A percentile compares a stretch with the other conserved stretches of the same genome.
Conservation (phyloP, 192 early-diverging fungal genomes). For the Gonapodya prolifera region DNA sequence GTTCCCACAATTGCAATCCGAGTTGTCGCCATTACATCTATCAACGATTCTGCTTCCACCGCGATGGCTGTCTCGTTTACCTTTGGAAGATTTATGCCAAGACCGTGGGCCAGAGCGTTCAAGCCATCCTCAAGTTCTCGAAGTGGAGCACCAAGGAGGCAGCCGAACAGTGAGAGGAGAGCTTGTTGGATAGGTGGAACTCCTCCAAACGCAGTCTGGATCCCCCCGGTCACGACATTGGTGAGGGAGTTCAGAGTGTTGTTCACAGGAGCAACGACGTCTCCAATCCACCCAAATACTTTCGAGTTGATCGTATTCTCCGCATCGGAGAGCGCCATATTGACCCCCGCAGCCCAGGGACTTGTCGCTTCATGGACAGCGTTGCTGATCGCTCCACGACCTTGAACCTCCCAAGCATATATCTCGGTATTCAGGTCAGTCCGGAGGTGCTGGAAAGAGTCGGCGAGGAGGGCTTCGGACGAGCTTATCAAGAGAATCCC, state of each 20-base stretch:
- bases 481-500: neutral
- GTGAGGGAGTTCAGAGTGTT: neutral
- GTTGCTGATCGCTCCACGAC: neutral
- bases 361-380: neutral
- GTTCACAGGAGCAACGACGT: neutral
- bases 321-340: neutral
- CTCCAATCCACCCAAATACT: neutral
- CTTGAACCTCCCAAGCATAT: neutral
- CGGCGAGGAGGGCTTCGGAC: neutral
- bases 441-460: neutral
- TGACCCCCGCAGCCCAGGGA: neutral
- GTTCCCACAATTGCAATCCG: neutral
- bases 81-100: neutral
- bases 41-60: neutral
- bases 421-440: neutral
- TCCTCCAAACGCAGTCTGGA: neutral
- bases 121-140: neutral
- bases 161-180: neutral
- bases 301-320: neutral
- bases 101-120: neutral
- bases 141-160: neutral
- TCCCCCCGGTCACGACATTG: neutral
- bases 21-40: neutral
- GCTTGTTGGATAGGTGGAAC: neutral
- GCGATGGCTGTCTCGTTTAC: neutral